These are phyloP conservation scores for Ophiognomonia clavigignenti-juglandacearum DNA, from an alignment of 2,329 filamentous ascomycete genomes.

Conservation along the genomic window DNA sequence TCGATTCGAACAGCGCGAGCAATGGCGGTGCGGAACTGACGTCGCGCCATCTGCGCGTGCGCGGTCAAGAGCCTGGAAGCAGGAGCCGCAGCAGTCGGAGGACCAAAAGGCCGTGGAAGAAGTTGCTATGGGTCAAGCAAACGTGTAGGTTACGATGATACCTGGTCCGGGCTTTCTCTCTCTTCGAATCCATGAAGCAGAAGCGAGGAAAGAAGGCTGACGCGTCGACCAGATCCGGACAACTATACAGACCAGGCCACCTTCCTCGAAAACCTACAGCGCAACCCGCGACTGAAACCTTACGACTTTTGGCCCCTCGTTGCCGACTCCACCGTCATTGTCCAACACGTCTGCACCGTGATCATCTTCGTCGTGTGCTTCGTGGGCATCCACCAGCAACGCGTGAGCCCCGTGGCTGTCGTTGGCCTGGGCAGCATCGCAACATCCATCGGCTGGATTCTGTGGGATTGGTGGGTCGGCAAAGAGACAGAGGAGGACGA, in stretches of 20 bases:
- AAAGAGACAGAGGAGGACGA: constrained; percentile 51
- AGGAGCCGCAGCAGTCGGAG: constrained; percentile 64
- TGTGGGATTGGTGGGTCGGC: constrained; percentile 90
- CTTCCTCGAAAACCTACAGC: constrained; percentile 91
- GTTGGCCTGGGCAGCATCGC: constrained; percentile 79
- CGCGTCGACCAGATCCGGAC: constrained; percentile 66
- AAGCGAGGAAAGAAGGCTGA: background rate
- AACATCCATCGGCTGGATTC: constrained; percentile 80
- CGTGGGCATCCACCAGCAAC: constrained; percentile 79
- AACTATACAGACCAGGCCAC: constrained; percentile 98
- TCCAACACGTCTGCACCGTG: constrained; percentile 94
- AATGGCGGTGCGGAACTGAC: constrained; percentile 26
- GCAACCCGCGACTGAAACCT: constrained; percentile 86
- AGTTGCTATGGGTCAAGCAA: constrained; percentile 96
- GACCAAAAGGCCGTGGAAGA: constrained; percentile 80
- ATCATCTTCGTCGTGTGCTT: constrained; percentile 94
- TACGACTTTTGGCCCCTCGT: constrained; percentile 99
- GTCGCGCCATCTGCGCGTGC: constrained; percentile 34
- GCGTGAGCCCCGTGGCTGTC: constrained; percentile 84
- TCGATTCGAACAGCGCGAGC: constrained; percentile 22
- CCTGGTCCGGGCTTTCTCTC: background rate
- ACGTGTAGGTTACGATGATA: constrained; percentile 57
- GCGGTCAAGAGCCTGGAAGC: constrained; percentile 46
- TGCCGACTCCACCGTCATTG: constrained; percentile 90
- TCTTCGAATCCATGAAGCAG: no score